Evolutionary conservation across 805 yeast species (phyloP), one percentile per base, ranked within the genome.

Genomic region (Schwanniomyces polymorphus): DNA sequence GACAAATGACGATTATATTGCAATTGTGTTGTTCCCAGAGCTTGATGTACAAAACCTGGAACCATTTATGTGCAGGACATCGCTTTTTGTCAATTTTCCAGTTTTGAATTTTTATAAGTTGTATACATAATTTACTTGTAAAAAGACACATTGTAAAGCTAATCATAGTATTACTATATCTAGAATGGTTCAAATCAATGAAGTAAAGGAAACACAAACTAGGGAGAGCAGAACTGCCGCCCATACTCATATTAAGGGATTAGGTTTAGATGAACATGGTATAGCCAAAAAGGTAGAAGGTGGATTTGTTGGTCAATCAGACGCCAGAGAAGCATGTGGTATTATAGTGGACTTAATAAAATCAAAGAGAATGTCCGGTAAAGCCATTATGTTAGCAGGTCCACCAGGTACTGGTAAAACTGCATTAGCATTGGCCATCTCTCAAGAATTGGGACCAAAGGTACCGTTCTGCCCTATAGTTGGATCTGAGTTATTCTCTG

Each of bases 361-460:
- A 69, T 85, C 88, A 27, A 90, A 89, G 59, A 89, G 85, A 67
- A 87, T 94, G 85, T 86, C 96, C 43, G 99, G 99, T 26, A 88
- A 92, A 61, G 98, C 97, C n/a, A 84, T 94, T 43, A 70, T 94
- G 50, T 77, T 94, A 45, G 98, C 99, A 0, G 99, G 99, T 44
- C 96, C 96, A 5, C 98, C 99, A 8, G 97, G 98, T 0, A 92
- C 98, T 5, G 99, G 99, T 63, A 94, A 94, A 66, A 94, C 99
- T 2, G 99, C 99, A 1, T 78, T 94, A 59, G 98, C 98, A 0
- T 77, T 94, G 59, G 99, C 97, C 1, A 84, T 94, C 47, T 89
- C 97, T 3, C 98, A 94, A 65, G 97, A 90, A 65, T 76, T 94
- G 58, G 99, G 99, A 4, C 94, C 96, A 34, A 91, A 92, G 63